phyloP scores from a whole-genome alignment of 768 basidiomycete species.

The Leucocoprinus leucothites region DNA sequence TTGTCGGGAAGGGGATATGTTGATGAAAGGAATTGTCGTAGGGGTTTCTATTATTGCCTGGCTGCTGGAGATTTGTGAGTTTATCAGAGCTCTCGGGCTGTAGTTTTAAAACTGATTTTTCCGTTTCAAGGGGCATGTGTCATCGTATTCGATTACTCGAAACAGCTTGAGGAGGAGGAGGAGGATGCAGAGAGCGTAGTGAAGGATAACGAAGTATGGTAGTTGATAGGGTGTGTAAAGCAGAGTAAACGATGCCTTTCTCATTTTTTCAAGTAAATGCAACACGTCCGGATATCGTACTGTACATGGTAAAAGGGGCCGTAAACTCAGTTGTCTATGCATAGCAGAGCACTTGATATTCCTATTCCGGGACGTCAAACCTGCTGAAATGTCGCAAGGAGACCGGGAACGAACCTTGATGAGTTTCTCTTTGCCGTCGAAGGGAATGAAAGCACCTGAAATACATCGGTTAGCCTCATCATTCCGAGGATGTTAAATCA shows the following conservation, averaged over 20 bases:
- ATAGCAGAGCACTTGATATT: slow-evolving; percentile 38
- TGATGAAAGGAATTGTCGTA: slow-evolving; percentile 41
- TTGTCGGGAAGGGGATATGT: slow-evolving; percentile 36
- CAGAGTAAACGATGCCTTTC: neutral
- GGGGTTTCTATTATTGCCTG: slow-evolving; percentile 40
- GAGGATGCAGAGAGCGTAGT: slow-evolving; percentile 32
- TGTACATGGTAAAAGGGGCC: neutral
- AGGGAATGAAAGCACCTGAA: slow-evolving; percentile 56
- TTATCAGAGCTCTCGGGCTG: neutral
- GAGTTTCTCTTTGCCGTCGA: slow-evolving; percentile 46
- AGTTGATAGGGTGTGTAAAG: slow-evolving; percentile 10
- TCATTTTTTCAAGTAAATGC: neutral
- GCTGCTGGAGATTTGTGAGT: slow-evolving; percentile 48
- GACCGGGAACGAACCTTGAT: slow-evolving; percentile 36
- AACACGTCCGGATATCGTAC: neutral
- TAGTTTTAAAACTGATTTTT: slow-evolving; percentile 6
- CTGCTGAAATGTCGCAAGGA: neutral
- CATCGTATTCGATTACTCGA: slow-evolving; percentile 42
- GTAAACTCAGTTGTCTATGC: neutral
- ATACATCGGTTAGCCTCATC: neutral
- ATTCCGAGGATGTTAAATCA: neutral
- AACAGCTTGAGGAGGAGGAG: slow-evolving; percentile 39
- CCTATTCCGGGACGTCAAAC: slow-evolving; percentile 16
- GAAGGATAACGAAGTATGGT: slow-evolving; percentile 45
- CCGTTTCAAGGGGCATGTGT: slow-evolving; percentile 38